Evolutionary conservation across 306 rosid genomes (phyloP).

Genomic region (Clitoria ternatea): DNA sequence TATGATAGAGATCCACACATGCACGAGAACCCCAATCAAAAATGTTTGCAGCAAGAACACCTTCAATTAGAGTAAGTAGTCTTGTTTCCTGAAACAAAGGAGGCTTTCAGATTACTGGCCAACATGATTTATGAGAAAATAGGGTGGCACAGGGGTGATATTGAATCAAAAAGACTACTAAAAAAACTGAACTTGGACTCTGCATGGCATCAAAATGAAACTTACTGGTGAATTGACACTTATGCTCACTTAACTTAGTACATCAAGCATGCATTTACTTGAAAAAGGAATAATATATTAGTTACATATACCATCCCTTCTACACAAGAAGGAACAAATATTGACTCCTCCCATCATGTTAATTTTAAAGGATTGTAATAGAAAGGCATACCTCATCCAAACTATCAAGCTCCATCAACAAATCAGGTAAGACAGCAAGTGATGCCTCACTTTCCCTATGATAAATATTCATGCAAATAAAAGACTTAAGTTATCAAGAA

Average conservation of each 20-base stretch:
- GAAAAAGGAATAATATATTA: not conserved
- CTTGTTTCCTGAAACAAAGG: conserved; percentile 60
- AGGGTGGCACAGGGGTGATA: conserved; percentile 2
- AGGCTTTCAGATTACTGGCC: conserved; percentile 6
- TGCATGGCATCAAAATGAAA: not conserved
- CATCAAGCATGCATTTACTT: not conserved
- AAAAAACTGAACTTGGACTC: not conserved
- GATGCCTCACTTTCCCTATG: conserved; percentile 88
- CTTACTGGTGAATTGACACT: not conserved
- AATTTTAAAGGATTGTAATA: not conserved
- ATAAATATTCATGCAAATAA: not conserved
- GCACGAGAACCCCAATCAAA: conserved; percentile 92
- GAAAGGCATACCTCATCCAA: conserved; percentile 62
- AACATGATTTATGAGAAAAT: not conserved
- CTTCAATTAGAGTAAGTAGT: conserved; percentile 73
- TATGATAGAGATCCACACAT: conserved; percentile 82
- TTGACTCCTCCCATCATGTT: not conserved
- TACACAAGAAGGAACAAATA: not conserved
- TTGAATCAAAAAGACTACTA: not conserved
- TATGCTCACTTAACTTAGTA: not conserved
- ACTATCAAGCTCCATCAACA: conserved; percentile 72
- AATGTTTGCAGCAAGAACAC: conserved; percentile 91
- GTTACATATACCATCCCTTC: not conserved
- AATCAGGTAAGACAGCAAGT: conserved; percentile 74
- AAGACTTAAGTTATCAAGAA: not conserved